Conservation (phyloP, 1,284 basidiomycete genomes). For the Malassezia nana region DNA sequence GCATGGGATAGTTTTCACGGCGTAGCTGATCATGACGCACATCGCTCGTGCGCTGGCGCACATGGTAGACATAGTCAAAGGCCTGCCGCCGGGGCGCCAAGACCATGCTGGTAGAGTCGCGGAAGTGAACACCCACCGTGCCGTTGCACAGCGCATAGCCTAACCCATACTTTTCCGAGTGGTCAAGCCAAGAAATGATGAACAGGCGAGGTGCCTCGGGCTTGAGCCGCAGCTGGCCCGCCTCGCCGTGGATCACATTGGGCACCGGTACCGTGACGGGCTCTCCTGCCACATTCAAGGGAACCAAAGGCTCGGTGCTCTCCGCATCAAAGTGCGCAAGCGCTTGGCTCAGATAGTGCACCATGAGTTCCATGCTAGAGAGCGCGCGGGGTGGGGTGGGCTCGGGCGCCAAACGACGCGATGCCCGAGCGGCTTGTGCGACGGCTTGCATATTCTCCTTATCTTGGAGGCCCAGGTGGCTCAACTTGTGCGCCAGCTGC, state of each 20-base stretch:
- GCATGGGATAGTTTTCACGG: conserved; percentile 29
- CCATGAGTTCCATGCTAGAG: conserved; percentile 44
- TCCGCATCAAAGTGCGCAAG: conserved; percentile 57
- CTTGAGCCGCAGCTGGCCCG: conserved; percentile 49
- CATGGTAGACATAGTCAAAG: conserved; percentile 34
- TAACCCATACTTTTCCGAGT: conserved; percentile 97
- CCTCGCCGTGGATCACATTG: conserved; percentile 21
- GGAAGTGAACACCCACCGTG: conserved; percentile 87
- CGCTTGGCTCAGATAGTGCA: conserved; percentile 60
- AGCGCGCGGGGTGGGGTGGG: conserved; percentile 2
- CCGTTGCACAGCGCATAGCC: conserved; percentile 93
- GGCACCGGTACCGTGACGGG: conserved; percentile 10
- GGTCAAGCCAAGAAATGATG: conserved; percentile 94
- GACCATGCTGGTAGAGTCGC: conserved; percentile 78
- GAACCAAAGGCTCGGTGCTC: conserved; percentile 53
- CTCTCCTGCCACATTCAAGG: conserved; percentile 17
- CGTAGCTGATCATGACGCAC: conserved; percentile 26
- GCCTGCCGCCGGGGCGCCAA: conserved; percentile 72
- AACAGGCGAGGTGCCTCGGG: conserved; percentile 69
- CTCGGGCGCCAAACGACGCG: neutral
- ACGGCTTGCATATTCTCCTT: conserved; percentile 29
- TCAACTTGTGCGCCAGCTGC: conserved; percentile 24
- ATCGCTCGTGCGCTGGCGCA: conserved; percentile 13
- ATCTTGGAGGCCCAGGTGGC: conserved; percentile 17
- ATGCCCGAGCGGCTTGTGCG: conserved; percentile 3